A percentile compares a stretch with the other conserved stretches of the same genome.
phyloP scores from a whole-genome alignment of 2,329 filamentous ascomycete species.

The Stemphylium beticola region DNA sequence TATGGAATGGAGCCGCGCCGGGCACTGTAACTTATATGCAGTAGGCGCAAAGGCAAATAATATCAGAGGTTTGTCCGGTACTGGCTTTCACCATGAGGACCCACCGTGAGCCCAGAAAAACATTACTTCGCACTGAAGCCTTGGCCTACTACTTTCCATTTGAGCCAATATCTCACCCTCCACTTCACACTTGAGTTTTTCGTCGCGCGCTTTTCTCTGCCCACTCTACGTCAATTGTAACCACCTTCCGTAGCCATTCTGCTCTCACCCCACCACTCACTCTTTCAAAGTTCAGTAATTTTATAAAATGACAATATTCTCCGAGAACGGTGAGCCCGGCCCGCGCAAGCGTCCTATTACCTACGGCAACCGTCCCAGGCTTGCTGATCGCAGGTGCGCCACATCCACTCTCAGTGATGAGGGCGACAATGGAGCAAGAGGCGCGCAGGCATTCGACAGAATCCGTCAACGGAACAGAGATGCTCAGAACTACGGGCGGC shows the following conservation, averaged over 20 bases:
- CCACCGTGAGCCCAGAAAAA: constrained; percentile 4
- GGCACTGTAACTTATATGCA: neutral
- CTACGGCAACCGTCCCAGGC: neutral
- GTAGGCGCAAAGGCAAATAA: constrained; percentile 1
- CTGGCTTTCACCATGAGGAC: neutral
- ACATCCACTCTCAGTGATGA: neutral
- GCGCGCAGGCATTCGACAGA: constrained; percentile 1
- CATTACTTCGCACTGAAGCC: neutral
- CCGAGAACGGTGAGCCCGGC: neutral
- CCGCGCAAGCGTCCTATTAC: neutral
- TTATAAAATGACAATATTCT: neutral
- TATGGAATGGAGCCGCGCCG: constrained; percentile 1
- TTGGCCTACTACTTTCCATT: neutral
- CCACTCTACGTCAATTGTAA: neutral
- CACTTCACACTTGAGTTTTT: neutral
- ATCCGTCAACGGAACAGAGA: neutral
- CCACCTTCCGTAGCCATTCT: neutral
- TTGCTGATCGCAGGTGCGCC: too few species aligned
- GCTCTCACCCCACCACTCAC: neutral
- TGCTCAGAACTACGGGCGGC: neutral
- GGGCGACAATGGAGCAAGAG: constrained; percentile 4
- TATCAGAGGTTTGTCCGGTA: neutral
- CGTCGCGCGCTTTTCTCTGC: neutral
- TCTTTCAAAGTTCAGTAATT: neutral
- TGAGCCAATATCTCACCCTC: neutral